phyloP scores from a whole-genome alignment of 139 green algal genomes.

The Chlorella sp. region DNA sequence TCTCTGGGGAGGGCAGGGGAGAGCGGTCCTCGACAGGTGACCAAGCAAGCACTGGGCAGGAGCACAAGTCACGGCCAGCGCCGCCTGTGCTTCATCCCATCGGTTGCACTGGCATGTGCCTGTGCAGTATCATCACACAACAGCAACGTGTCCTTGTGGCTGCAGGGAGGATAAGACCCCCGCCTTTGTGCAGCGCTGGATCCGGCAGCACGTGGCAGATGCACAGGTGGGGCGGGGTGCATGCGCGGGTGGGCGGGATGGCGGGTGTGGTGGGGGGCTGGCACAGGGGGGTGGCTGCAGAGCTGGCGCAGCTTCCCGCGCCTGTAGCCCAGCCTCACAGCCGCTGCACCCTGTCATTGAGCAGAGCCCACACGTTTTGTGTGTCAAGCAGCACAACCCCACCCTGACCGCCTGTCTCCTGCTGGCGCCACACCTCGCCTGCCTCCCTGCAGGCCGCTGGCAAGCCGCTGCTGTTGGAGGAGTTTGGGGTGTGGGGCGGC shows the following conservation, averaged over 20 bases:
- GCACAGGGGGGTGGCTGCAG: background rate
- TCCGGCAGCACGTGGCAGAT: conserved; percentile 47
- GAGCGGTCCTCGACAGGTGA: background rate
- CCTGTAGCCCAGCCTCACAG: background rate
- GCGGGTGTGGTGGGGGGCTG: too few relatives aligned
- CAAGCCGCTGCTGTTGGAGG: conserved; percentile 59
- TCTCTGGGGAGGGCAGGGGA: background rate
- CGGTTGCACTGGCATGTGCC: background rate
- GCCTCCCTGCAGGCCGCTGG: background rate
- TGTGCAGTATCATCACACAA: background rate
- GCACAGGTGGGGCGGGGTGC: background rate
- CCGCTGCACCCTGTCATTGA: too few relatives aligned
- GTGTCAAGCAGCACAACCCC: background rate
- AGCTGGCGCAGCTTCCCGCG: background rate
- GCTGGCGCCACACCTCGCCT: background rate
- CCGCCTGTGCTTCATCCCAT: background rate
- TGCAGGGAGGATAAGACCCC: conserved; percentile 32
- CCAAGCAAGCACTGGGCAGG: background rate
- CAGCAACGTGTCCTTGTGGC: background rate
- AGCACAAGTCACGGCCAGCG: background rate
- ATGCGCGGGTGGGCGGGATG: too few relatives aligned
- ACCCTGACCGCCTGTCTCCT: background rate
- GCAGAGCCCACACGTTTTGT: background rate
- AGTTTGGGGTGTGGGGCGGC: conserved; percentile 48
- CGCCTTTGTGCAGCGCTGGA: conserved; percentile 46